These are phyloP conservation scores for Teratosphaeria nubilosa DNA, from an alignment of 2,329 filamentous ascomycete species.

Conservation along the genomic window DNA sequence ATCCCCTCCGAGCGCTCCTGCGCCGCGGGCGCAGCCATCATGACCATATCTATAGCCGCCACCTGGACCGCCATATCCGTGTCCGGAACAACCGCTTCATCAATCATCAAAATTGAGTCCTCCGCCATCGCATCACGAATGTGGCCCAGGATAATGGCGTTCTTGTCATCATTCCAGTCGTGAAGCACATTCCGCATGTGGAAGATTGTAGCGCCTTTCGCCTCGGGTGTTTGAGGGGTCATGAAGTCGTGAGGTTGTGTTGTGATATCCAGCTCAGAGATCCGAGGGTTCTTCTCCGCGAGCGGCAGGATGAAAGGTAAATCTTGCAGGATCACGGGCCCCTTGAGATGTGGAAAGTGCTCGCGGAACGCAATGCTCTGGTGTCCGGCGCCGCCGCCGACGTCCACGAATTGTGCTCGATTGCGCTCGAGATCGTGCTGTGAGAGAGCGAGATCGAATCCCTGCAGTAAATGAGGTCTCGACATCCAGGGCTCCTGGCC, in stretches of 20 bases:
- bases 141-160: slow-evolving; percentile 3
- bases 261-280: slow-evolving; percentile 4
- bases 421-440: not conserved
- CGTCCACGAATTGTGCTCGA: not conserved
- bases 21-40: slow-evolving; percentile 8
- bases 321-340: slow-evolving; percentile 3
- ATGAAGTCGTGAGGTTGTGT: slow-evolving; percentile 10
- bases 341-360: slow-evolving; percentile 2
- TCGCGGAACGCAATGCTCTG: not conserved
- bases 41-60: slow-evolving; percentile 9
- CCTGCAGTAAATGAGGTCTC: not conserved
- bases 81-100: slow-evolving; percentile 6
- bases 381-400: not conserved
- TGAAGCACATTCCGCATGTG: slow-evolving; percentile 18
- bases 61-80: slow-evolving; percentile 6
- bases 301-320: slow-evolving; percentile 1
- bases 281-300: slow-evolving; percentile 1
- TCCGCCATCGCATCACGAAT: slow-evolving; percentile 6
- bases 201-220: slow-evolving; percentile 12
- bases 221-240: slow-evolving; percentile 3
- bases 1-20: not conserved
- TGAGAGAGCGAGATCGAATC: not conserved
- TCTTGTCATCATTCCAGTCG: slow-evolving; percentile 12
- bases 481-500: not conserved
- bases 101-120: slow-evolving; percentile 5